phyloP scores from a whole-genome alignment of 257 asterid species.

The Solanum habrochaites region DNA sequence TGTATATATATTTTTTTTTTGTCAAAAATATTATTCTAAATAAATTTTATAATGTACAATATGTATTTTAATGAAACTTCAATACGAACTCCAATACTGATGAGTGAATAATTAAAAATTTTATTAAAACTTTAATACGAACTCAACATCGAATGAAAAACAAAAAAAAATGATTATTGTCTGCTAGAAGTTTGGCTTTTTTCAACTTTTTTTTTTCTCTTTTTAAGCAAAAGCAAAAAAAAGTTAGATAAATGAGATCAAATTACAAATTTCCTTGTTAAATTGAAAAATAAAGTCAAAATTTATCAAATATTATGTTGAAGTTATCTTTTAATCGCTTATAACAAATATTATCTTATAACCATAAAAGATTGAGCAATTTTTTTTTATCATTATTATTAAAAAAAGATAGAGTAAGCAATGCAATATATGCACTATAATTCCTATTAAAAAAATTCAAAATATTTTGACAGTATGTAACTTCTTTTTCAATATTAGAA shows the following conservation, averaged over 20 bases:
- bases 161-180: not conserved
- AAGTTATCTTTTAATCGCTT: not conserved
- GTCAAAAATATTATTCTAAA: too few relatives aligned
- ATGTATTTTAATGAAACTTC: accelerated
- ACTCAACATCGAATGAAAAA: too few relatives aligned
- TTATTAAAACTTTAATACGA: too few relatives aligned
- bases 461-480: not conserved
- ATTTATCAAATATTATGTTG: not conserved
- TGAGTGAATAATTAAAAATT: too few relatives aligned
- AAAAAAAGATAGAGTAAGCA: not conserved
- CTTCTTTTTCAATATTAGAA: not conserved
- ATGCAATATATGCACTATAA: not conserved
- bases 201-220: not conserved
- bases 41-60: accelerated
- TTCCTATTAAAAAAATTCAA: not conserved
- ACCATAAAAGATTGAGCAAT: not conserved
- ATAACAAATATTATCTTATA: not conserved
- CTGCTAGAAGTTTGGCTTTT: not conserved
- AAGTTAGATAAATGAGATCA: not conserved
- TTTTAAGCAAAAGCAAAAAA: not conserved
- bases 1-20: too few relatives aligned
- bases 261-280: not conserved
- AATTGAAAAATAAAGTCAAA: not conserved
- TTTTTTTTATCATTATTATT: too few relatives aligned
- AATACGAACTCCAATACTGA: accelerated